Base-by-base conservation (phyloP, 2,329 filamentous ascomycete genomes). In the Fusarium sp. region DNA sequence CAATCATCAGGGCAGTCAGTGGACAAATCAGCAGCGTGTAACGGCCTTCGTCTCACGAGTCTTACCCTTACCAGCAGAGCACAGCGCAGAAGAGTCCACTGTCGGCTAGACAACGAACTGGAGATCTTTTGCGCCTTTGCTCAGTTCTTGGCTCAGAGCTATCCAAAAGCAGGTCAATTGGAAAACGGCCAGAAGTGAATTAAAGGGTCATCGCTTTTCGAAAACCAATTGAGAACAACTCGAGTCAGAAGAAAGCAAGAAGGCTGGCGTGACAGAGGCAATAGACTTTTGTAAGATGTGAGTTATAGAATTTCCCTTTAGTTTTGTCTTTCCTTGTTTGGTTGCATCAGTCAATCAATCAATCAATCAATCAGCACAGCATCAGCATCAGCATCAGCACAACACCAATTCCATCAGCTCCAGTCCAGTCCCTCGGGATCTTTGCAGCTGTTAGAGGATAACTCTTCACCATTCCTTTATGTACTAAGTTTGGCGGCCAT, bases 201-300 rank as follows among this genome's bases (percentile, higher is more conserved):
- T 47, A 43, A 55, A 58, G 59, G 50, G 42, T 14, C 53, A n/a
- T 34, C 54, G 25, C n/a, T 16, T 49, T 27, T 45, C 25, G 24
- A 60, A 60, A 22, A 47, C 16, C 42, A 51, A 25, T 15, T 42
- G 45, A 58, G 47, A 40, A 49, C 38, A 49, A 50, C 32, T 52
- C 18, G 30, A 53, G 32, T 27, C 18, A 42, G 12, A 51, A 25
- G 18, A 32, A 25, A 24, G 29, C n/a, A 53, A 46, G 11, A 27
- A 53, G 27, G 50, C 53, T 44, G 40, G 51, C 68, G 54, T 52
- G 50, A 71, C 58, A 49, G 24, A 65, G 25, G 52, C 65, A 43
- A 54, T 38, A 52, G 34, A 29, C 34, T 38, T 59, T 57, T 70
- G 71, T 66, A 63, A 70, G 20, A 74, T 40, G 73, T 75, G 64